Percentiles rank a stretch among this genome's conserved stretches.
Conservation (phyloP, 2,329 filamentous ascomycete species). For the Lachnellula willkommii region DNA sequence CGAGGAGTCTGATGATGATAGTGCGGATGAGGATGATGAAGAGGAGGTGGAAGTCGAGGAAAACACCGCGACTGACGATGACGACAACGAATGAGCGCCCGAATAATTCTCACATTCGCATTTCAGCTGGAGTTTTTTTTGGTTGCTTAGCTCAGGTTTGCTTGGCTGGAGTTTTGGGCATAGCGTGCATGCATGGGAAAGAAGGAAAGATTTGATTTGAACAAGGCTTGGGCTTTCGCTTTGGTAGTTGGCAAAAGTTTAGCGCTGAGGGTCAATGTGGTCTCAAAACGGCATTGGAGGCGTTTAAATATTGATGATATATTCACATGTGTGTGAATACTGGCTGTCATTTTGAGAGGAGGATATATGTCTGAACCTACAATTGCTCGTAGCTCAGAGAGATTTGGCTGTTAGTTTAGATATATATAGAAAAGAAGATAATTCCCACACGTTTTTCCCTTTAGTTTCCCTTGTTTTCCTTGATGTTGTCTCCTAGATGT, state of each 20-base stretch:
- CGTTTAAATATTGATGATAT: conserved; percentile 6
- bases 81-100: conserved; percentile 21
- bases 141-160: no score
- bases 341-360: background rate
- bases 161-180: background rate
- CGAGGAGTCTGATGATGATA: conserved; percentile 49
- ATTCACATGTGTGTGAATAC: background rate
- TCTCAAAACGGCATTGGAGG: conserved; percentile 9
- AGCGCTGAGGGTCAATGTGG: conserved; percentile 15
- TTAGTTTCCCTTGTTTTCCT: no score
- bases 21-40: conserved; percentile 31
- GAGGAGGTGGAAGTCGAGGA: conserved; percentile 21
- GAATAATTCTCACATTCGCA: background rate
- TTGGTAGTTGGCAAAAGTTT: conserved; percentile 1
- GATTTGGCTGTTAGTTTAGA: no score
- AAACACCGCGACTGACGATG: conserved; percentile 23
- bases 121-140: conserved; percentile 3
- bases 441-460: no score
- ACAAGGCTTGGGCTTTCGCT: background rate
- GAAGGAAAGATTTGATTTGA: background rate
- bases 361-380: background rate
- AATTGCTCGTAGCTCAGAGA: no score
- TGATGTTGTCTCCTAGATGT: no score
- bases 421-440: no score
- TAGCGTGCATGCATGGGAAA: background rate